Evolutionary conservation across 495 filamentous ascomycete genomes (phyloP).

Genomic region (Podospora conica): DNA sequence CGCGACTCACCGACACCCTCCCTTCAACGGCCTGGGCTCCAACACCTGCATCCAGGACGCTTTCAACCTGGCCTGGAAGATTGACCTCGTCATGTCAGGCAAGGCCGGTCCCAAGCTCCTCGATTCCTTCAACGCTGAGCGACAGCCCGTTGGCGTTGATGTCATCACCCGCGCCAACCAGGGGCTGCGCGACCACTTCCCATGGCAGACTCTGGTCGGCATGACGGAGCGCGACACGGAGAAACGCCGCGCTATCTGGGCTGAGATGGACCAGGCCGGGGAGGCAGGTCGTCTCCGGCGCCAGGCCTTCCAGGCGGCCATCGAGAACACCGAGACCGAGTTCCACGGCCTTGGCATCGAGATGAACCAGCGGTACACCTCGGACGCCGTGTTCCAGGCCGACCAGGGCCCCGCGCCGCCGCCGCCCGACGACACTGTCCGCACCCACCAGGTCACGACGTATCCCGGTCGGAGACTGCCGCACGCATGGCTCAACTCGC

Average conservation of each 20-base stretch:
- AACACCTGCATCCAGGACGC: constrained; percentile 48
- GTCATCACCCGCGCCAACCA: constrained; percentile 38
- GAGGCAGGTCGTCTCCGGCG: constrained; percentile 19
- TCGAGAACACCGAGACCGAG: constrained; percentile 30
- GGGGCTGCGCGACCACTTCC: constrained; percentile 29
- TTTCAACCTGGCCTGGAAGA: constrained; percentile 47
- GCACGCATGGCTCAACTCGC: constrained; percentile 37
- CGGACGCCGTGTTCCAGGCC: constrained; percentile 20
- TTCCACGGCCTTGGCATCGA: constrained; percentile 36
- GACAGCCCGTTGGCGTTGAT: constrained; percentile 37
- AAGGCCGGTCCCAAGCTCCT: constrained; percentile 24
- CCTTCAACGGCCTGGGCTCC: constrained; percentile 41
- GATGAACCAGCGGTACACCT: constrained; percentile 38
- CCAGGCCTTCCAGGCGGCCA: constrained; percentile 23
- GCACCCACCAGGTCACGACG: constrained; percentile 22
- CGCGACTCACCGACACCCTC: constrained; percentile 43
- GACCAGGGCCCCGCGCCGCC: constrained; percentile 20
- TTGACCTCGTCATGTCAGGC: constrained; percentile 35
- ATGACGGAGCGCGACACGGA: constrained; percentile 26
- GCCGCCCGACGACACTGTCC: constrained; percentile 17
- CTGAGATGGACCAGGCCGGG: constrained; percentile 26
- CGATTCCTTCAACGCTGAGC: constrained; percentile 32
- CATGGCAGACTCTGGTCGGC: constrained; percentile 31
- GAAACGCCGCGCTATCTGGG: constrained; percentile 18
- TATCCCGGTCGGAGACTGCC: constrained; percentile 34